These are phyloP conservation scores for Candida qinlingensis DNA, from an alignment of 805 yeast genomes.

Conservation along the genomic window DNA sequence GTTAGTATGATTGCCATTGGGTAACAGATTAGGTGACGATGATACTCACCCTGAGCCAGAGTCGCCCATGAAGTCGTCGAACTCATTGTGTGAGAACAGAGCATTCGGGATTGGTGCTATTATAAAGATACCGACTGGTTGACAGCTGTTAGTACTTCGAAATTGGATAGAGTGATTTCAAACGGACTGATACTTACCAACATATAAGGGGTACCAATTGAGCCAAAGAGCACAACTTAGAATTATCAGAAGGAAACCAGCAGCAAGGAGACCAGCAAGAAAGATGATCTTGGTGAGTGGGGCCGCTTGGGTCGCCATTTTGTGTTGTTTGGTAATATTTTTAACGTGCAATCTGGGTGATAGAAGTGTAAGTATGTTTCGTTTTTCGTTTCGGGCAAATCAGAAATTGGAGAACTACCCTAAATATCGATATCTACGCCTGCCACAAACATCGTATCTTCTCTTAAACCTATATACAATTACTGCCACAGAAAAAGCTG, in stretches of 20 bases:
- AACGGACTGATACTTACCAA: constrained; percentile 34
- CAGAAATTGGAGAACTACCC: not conserved
- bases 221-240: constrained; percentile 84
- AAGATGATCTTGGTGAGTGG: constrained; percentile 78
- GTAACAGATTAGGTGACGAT: too few relatives aligned
- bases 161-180: too few relatives aligned
- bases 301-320: constrained; percentile 27
- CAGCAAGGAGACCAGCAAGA: constrained; percentile 71
- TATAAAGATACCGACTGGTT: constrained; percentile 49
- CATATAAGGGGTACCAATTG: constrained; percentile 86
- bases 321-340: not conserved
- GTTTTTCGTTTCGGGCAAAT: not conserved
- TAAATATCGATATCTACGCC: not conserved
- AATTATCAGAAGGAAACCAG: constrained; percentile 85
- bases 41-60: constrained; percentile 30
- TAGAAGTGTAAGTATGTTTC: not conserved
- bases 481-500: not conserved
- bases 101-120: constrained; percentile 72
- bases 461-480: constrained; percentile 8
- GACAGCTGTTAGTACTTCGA: too few relatives aligned
- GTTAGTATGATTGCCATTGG: constrained; percentile 15
- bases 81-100: constrained; percentile 41
- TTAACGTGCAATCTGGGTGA: not conserved
- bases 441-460: not conserved
- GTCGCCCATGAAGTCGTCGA: constrained; percentile 59